phyloP scores from a whole-genome alignment of 371 early-diverging fungal genomes.

The Haplosporangium sp. region DNA sequence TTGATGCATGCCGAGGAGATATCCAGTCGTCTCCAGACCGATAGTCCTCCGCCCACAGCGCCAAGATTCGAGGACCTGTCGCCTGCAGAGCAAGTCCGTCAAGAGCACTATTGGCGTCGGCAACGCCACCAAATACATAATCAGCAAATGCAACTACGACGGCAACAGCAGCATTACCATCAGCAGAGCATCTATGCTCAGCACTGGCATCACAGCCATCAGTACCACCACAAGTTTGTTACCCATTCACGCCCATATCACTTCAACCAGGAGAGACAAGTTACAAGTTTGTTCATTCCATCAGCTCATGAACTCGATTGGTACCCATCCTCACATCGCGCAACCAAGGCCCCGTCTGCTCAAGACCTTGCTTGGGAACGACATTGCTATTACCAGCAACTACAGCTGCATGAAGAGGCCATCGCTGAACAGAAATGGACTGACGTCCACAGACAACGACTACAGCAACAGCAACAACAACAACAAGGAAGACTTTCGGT shows the following conservation, averaged over 20 bases:
- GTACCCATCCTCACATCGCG: not conserved
- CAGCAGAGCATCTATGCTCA: no score
- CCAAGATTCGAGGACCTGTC: slow-evolving; percentile 23
- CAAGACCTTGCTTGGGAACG: slow-evolving; percentile 11
- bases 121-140: slow-evolving; percentile 33
- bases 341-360: not conserved
- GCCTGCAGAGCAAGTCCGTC: slow-evolving; percentile 37
- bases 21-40: not conserved
- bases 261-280: not conserved
- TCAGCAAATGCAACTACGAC: slow-evolving; percentile 20
- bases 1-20: slow-evolving; percentile 12
- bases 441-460: not conserved
- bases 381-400: slow-evolving; percentile 7
- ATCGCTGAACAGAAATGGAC: slow-evolving; percentile 5
- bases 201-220: slow-evolving; percentile 13
- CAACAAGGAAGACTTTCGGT: slow-evolving; percentile 3
- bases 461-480: not conserved
- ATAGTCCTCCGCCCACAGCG: not conserved
- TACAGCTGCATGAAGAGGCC: slow-evolving; percentile 1
- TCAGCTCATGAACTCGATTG: slow-evolving; percentile 5
- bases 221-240: not conserved
- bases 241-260: slow-evolving; percentile 1
- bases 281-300: not conserved
- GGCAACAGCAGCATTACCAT: slow-evolving; percentile 26
- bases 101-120: slow-evolving; percentile 39